Conservation (phyloP, 768 basidiomycete genomes). For the Suillus brevipes region DNA sequence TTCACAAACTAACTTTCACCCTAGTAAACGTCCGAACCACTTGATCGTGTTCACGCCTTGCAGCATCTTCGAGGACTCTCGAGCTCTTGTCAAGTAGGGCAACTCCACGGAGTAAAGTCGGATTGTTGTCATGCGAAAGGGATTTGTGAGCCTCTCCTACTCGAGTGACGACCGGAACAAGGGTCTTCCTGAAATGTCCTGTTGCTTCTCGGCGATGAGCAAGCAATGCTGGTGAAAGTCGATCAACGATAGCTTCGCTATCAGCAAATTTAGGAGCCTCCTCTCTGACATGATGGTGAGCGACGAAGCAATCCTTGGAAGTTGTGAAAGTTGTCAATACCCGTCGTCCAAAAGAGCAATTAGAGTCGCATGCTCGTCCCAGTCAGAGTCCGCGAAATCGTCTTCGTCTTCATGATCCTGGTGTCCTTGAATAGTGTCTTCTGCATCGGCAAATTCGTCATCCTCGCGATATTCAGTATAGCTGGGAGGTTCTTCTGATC, state of each 20-base stretch:
- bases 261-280: slow-evolving; percentile 41
- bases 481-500: neutral
- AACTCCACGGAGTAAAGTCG: slow-evolving; percentile 40
- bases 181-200: slow-evolving; percentile 32
- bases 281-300: slow-evolving; percentile 28
- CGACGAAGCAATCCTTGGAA: neutral
- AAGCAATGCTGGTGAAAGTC: slow-evolving; percentile 41
- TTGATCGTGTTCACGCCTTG: slow-evolving; percentile 45
- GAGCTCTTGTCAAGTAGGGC: slow-evolving; percentile 55
- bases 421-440: neutral
- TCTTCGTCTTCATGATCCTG: slow-evolving; percentile 2
- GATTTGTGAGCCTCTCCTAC: slow-evolving; percentile 38
- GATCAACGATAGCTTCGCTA: slow-evolving; percentile 46
- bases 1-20: slow-evolving; percentile 42
- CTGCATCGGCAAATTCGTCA: neutral
- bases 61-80: slow-evolving; percentile 49
- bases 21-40: slow-evolving; percentile 38
- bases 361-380: slow-evolving; percentile 31
- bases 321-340: neutral
- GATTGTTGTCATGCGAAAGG: slow-evolving; percentile 35
- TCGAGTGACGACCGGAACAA: slow-evolving; percentile 37
- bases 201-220: slow-evolving; percentile 31
- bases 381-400: slow-evolving; percentile 14
- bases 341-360: slow-evolving; percentile 29
- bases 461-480: slow-evolving; percentile 5